Evolutionary conservation across 176 grass and related monocot genomes (phyloP).

Genomic region (Zizania latifolia): DNA sequence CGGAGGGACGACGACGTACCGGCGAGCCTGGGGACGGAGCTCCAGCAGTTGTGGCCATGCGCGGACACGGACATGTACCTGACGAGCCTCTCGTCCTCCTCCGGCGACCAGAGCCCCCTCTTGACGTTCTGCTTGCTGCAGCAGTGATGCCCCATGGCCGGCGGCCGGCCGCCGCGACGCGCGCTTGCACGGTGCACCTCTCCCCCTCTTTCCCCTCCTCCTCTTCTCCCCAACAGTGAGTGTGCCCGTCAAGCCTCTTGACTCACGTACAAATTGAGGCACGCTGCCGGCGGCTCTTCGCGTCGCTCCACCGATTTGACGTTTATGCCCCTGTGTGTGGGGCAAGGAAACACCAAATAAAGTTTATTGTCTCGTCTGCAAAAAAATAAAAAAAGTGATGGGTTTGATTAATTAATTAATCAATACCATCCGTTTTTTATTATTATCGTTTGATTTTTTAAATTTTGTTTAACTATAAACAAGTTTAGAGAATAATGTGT

Average conservation of each 20-base stretch:
- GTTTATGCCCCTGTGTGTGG: slow-evolving; percentile 28
- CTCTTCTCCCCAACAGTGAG: too few relatives aligned
- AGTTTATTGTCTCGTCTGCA: background rate
- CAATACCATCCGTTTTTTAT: background rate
- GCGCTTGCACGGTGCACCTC: background rate
- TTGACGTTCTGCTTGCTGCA: slow-evolving; percentile 99
- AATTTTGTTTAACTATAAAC: too few relatives aligned
- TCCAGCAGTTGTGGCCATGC: slow-evolving; percentile 97
- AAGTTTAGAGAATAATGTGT: too few relatives aligned
- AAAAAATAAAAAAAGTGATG: slow-evolving; percentile 5
- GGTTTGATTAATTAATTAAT: slow-evolving; percentile 13
- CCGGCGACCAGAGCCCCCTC: slow-evolving; percentile 95
- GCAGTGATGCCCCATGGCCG: slow-evolving; percentile 88
- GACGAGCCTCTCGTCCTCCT: slow-evolving; percentile 90
- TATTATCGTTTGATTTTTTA: too few relatives aligned
- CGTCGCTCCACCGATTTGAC: slow-evolving; percentile 29
- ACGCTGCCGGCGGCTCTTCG: background rate
- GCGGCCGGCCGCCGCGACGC: background rate
- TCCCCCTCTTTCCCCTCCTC: too few relatives aligned
- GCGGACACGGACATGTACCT: slow-evolving; percentile 75
- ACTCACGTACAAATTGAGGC: too few relatives aligned
- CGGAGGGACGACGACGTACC: too few relatives aligned
- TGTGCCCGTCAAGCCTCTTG: slow-evolving; percentile 19
- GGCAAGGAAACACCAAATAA: slow-evolving; percentile 45
- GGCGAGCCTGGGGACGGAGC: slow-evolving; percentile 87